Base-by-base conservation (phyloP, 108 stramenopile species). In the Mayamaea pseudoterrestris region DNA sequence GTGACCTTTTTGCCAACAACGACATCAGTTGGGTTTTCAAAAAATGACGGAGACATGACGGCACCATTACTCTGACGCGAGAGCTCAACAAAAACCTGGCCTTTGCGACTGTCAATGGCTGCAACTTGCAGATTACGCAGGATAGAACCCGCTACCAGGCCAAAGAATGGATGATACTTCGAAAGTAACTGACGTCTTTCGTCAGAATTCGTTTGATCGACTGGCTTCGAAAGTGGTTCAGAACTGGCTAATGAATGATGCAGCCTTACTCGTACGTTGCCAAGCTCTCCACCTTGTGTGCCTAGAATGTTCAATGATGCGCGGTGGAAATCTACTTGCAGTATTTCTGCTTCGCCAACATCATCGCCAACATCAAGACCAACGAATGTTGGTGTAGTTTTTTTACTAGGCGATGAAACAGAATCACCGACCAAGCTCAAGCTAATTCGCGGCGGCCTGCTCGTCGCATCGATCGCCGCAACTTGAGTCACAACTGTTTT, bases 81-180 rank as follows among this genome's bases (percentile, higher is more conserved):
- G 2, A 81, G 53, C 45, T 81, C 79, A 28, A 81, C 43, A 47
- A 63, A 73, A 7, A 55, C 41, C 17, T 69, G 42, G n/a, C 66
- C 75, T 35, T 70, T 64, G 7, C 57, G 40, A 30, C 39, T 39
- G 30, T 78, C 72, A 8, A 74, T 50, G 14, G 59, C 37, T 11
- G 74, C 70, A 46, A 81, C 79, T 7, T 49, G 65, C 30, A 80
- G 61, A 47, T 66, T 58, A 0, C 41, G 6, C 24, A 93, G 49
- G 20, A 63, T 52, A 22, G 65, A 44, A 9, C 78, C 81, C 2
- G 41, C 34, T 39, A 66, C 74, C 66, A 74, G 63, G 12, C 58
- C 68, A 62, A 69, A 69, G 55, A 93, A 93, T 29, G 85, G 85
- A 46, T 93, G 90, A 39, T 40, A 30, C 24, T 65, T 65, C 23